Percentiles rank a stretch among this genome's conserved stretches.
Evolutionary conservation across 345 rosid genomes (phyloP).

Genomic region (Lenwebbia sp.): DNA sequence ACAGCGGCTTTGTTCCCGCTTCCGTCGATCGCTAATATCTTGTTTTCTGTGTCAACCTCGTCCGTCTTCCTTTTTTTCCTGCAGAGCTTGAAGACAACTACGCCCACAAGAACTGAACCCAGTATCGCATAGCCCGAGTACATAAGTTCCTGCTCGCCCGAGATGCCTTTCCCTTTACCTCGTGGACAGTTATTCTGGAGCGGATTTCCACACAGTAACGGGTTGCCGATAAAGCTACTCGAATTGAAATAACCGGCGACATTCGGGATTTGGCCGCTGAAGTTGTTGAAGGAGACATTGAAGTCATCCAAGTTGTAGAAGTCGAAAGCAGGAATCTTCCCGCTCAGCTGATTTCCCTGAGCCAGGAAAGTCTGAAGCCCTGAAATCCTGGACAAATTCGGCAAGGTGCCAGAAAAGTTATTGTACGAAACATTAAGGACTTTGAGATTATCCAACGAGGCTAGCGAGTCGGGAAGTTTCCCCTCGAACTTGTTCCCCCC

Average conservation of each 20-base stretch:
- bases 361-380: slow-evolving; percentile 26
- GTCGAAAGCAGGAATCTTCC: slow-evolving; percentile 29
- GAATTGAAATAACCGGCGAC: slow-evolving; percentile 1
- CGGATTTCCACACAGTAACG: slow-evolving; percentile 26
- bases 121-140: slow-evolving; percentile 32
- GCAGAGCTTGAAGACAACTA: slow-evolving; percentile 7
- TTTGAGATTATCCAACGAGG: slow-evolving; percentile 23
- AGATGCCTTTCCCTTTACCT: neutral
- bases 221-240: slow-evolving; percentile 30
- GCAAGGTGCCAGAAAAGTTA: slow-evolving; percentile 26
- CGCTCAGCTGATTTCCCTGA: slow-evolving; percentile 36
- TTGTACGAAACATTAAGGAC: slow-evolving; percentile 40
- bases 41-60: slow-evolving; percentile 1
- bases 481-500: slow-evolving; percentile 30
- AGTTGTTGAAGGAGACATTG: slow-evolving; percentile 46
- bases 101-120: slow-evolving; percentile 9
- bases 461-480: slow-evolving; percentile 24
- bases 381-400: slow-evolving; percentile 23
- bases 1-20: slow-evolving; percentile 2
- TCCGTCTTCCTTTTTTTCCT: slow-evolving; percentile 5
- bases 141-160: slow-evolving; percentile 21
- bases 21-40: slow-evolving; percentile 12
- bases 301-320: slow-evolving; percentile 28
- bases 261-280: slow-evolving; percentile 34
- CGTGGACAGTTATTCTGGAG: slow-evolving; percentile 15